Conservation (phyloP, 768 basidiomycete species). For the Suillus brevipes region DNA sequence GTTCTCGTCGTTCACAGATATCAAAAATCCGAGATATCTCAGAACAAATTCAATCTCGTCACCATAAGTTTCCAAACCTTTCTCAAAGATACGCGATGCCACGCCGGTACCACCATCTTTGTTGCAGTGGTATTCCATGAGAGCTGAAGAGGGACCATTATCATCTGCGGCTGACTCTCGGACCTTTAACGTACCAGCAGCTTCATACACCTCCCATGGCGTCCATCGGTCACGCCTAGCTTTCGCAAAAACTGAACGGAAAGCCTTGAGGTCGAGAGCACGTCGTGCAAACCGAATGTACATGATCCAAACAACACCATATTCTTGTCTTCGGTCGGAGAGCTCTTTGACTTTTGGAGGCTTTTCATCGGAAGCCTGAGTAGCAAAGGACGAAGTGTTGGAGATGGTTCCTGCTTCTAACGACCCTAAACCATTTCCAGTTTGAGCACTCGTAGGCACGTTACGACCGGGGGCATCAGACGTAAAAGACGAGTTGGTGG, state of each 20-base stretch:
- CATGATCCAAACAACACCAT: constrained; percentile 79
- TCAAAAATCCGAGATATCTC: constrained; percentile 88
- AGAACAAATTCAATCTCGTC: constrained; percentile 85
- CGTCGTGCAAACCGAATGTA: constrained; percentile 92
- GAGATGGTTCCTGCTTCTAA: constrained; percentile 35
- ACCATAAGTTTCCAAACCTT: constrained; percentile 81
- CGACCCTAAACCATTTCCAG: constrained; percentile 15
- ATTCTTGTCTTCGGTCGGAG: constrained; percentile 59
- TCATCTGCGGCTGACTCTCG: constrained; percentile 9
- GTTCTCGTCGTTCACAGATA: constrained; percentile 92
- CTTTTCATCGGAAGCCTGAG: constrained; percentile 54
- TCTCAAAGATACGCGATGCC: constrained; percentile 90
- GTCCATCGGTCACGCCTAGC: constrained; percentile 76
- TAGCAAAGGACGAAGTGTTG: constrained; percentile 49
- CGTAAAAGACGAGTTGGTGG: constrained; percentile 39
- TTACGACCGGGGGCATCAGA: constrained; percentile 34
- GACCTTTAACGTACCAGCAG: constrained; percentile 59
- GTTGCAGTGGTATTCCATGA: constrained; percentile 93
- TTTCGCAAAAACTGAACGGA: constrained; percentile 75
- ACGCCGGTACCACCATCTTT: constrained; percentile 71
- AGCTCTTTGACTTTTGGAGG: constrained; percentile 56
- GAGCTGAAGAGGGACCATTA: constrained; percentile 48
- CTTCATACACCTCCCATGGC: constrained; percentile 93
- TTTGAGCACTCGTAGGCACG: constrained; percentile 26
- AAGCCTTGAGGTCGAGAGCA: constrained; percentile 82